Evolutionary conservation across 1,284 basidiomycete genomes (phyloP).

Genomic region (Thelephora terrestris): DNA sequence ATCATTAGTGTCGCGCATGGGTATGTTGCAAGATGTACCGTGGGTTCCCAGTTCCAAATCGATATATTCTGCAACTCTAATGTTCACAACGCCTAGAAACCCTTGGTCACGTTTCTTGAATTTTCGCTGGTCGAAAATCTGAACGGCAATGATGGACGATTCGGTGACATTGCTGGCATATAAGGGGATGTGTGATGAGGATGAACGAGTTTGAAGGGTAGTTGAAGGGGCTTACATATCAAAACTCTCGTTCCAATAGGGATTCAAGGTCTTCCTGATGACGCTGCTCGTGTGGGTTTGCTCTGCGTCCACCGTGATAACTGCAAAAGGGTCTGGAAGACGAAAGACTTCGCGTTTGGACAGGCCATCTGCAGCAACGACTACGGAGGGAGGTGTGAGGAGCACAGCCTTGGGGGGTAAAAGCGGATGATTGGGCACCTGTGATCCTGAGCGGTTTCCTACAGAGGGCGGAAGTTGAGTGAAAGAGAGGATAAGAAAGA

Average conservation of each 20-base stretch:
- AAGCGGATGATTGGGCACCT: slow-evolving; percentile 14
- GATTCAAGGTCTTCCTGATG: slow-evolving; percentile 77
- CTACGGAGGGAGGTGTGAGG: slow-evolving; percentile 29
- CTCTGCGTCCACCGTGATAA: slow-evolving; percentile 92
- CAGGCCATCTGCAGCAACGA: slow-evolving; percentile 82
- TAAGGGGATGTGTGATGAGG: slow-evolving; percentile 2
- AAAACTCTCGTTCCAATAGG: slow-evolving; percentile 91
- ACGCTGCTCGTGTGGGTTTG: slow-evolving; percentile 89
- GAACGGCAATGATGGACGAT: slow-evolving; percentile 87
- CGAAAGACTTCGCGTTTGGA: slow-evolving; percentile 87
- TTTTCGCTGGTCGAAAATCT: slow-evolving; percentile 97
- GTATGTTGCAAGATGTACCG: slow-evolving; percentile 35
- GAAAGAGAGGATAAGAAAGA: not conserved
- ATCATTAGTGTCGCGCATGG: not conserved
- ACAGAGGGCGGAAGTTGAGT: slow-evolving; percentile 11
- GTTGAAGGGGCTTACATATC: slow-evolving; percentile 56
- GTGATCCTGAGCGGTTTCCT: slow-evolving; percentile 32
- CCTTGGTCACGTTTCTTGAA: slow-evolving; percentile 97
- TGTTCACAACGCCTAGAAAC: slow-evolving; percentile 82
- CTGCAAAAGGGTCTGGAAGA: slow-evolving; percentile 93
- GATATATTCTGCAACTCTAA: slow-evolving; percentile 75
- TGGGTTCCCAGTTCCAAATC: slow-evolving; percentile 74
- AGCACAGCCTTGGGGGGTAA: slow-evolving; percentile 1
- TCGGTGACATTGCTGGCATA: slow-evolving; percentile 69
- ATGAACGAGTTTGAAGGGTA: not conserved